Evolutionary conservation across 1,284 basidiomycete genomes (phyloP).

Genomic region (Xerocomus amazonicus): DNA sequence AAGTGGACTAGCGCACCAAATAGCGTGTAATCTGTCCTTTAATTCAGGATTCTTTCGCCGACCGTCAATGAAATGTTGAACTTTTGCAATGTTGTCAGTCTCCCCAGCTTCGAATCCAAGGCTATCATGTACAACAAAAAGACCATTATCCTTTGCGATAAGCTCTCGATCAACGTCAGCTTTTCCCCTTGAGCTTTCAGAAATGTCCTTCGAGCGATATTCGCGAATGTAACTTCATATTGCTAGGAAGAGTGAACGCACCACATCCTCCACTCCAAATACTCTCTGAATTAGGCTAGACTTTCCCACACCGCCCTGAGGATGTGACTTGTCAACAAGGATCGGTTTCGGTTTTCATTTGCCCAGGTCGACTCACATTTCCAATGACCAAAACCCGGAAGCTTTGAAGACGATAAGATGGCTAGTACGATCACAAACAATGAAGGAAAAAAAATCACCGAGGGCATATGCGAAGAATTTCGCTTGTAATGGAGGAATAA

Average conservation of each 20-base stretch:
- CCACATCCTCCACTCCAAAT: conserved; percentile 1
- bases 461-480: background rate
- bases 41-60: background rate
- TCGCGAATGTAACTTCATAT: background rate
- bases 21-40: conserved; percentile 2
- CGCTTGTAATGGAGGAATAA: background rate
- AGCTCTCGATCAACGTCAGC: background rate
- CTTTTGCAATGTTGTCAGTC: background rate
- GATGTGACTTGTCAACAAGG: too few species aligned
- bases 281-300: conserved; percentile 1
- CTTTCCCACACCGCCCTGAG: conserved; percentile 1
- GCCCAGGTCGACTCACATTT: background rate
- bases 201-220: background rate
- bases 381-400: conserved; percentile 2
- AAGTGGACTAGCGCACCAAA: background rate
- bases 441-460: background rate
- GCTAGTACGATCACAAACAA: too few species aligned
- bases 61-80: background rate
- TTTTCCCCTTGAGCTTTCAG: background rate
- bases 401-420: background rate
- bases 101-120: background rate
- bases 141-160: background rate
- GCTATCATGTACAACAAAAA: background rate
- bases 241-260: background rate
- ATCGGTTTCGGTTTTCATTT: background rate